Evolutionary conservation across 192 early-diverging fungal species (phyloP).

Genomic region (Coemansia biformis): DNA sequence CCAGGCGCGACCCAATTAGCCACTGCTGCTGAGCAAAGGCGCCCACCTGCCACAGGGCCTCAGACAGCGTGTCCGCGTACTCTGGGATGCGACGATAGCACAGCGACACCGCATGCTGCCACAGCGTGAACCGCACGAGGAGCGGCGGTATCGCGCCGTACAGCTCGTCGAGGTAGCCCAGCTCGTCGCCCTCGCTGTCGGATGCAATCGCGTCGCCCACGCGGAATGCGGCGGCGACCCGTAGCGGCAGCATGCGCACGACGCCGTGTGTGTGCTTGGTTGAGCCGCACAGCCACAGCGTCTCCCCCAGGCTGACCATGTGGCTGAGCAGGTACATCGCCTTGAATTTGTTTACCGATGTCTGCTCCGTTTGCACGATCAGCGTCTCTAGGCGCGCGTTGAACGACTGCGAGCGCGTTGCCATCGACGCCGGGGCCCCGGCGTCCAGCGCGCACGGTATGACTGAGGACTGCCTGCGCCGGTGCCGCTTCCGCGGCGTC

Average conservation of each 20-base stretch:
- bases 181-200: slow-evolving; percentile 19
- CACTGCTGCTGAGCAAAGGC: slow-evolving; percentile 42
- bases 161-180: slow-evolving; percentile 44
- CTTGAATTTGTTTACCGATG: slow-evolving; percentile 20
- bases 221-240: slow-evolving; percentile 22
- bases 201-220: slow-evolving; percentile 31
- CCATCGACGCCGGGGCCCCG: slow-evolving; percentile 3
- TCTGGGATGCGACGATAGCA: slow-evolving; percentile 35
- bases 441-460: neutral
- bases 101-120: slow-evolving; percentile 39
- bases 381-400: slow-evolving; percentile 30
- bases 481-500: slow-evolving; percentile 38
- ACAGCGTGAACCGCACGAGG: slow-evolving; percentile 34
- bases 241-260: slow-evolving; percentile 25
- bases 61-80: slow-evolving; percentile 35
- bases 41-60: slow-evolving; percentile 41
- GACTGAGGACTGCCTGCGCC: slow-evolving; percentile 5
- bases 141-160: slow-evolving; percentile 27
- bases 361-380: slow-evolving; percentile 5
- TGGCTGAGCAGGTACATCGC: slow-evolving; percentile 26
- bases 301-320: slow-evolving; percentile 37
- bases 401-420: slow-evolving; percentile 28
- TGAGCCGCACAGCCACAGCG: slow-evolving; percentile 37
- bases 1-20: slow-evolving; percentile 25
- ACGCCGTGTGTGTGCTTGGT: neutral